Base-by-base conservation (phyloP, 2,329 filamentous ascomycete species). In the Trichophyton schoenleinii region DNA sequence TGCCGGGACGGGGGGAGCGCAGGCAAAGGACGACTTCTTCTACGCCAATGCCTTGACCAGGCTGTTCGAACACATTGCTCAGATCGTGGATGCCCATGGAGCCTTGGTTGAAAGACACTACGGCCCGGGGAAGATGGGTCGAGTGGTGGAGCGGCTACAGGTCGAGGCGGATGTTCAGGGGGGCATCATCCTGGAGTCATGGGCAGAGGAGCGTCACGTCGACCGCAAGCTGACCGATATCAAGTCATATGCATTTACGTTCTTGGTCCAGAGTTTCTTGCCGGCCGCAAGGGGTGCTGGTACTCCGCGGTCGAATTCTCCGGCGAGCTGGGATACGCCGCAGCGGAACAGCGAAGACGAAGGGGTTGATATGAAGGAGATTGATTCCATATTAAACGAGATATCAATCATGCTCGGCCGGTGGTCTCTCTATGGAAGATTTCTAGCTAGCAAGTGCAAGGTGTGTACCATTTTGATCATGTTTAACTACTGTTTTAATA, bases 171-270 rank as follows among this genome's bases (percentile, higher is more conserved):
- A 99, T 74, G 87, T 96, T 0, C 94, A 99, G 75, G 94, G 91
- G 20, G 94, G 94, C 65, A 96, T 97, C 67, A 86, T 99, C 62
- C 79, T 99, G 59, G 94, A 99, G 71, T 94, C 91, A 0, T 99
- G 94, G 91, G 87, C 86, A 61, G 94, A 99, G 66, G 92, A 97
- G 70, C 83, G 91, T 63, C 83, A 80, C 63, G 84, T 99, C 57
- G 88, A 92, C 70, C 84, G 92, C 68, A 89, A 87, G 70, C 79
- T 99, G 64, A 97, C 89, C 2, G 94, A 99, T 69, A 89, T 96
- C 73, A 97, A 95, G 76, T 96, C 91, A 61, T 99, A 99, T 71
- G 91, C 94, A 0, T 99, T 96, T 73, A 96, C 91, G 0, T 99
- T 99, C 70, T 78, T 99, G 52, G 91, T 97, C 0, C 91, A 96